These are phyloP conservation scores for Penicillium sp. DNA, from an alignment of 2,329 filamentous ascomycete species.

Conservation along the genomic window DNA sequence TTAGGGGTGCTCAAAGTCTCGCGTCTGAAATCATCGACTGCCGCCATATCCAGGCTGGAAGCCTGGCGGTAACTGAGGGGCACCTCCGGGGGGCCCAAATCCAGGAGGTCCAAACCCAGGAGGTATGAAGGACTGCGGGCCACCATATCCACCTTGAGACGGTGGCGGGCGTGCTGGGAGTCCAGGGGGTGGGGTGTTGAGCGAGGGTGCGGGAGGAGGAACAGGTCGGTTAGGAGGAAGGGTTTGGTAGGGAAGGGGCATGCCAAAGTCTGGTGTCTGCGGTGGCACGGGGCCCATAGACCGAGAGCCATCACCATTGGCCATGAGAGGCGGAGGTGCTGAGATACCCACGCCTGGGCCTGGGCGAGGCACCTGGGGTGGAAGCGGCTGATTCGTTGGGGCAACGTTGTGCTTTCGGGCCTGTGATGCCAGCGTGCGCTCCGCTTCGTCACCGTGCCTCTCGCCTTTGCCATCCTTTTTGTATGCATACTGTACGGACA, in stretches of 20 bases:
- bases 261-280: conserved; percentile 33
- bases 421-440: conserved; percentile 86
- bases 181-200: conserved; percentile 52
- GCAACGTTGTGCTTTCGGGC: conserved; percentile 93
- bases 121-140: conserved; percentile 50
- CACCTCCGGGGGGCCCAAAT: conserved; percentile 42
- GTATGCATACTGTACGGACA: conserved; percentile 96
- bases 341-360: conserved; percentile 42
- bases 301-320: conserved; percentile 43
- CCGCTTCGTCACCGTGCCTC: conserved; percentile 90
- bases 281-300: conserved; percentile 33
- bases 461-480: conserved; percentile 99
- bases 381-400: conserved; percentile 74
- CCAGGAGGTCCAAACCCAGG: conserved; percentile 54
- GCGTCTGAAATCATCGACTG: conserved; percentile 33
- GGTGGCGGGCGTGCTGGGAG: conserved; percentile 71
- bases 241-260: conserved; percentile 44
- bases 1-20: neutral
- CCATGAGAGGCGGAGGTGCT: conserved; percentile 47
- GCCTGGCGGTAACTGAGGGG: conserved; percentile 43
- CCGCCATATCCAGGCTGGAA: conserved; percentile 44
- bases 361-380: conserved; percentile 62
- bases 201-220: conserved; percentile 55
- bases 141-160: conserved; percentile 68
- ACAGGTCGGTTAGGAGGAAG: conserved; percentile 55